These are phyloP conservation scores for Herpomyces periplanetae DNA, from an alignment of 2,329 filamentous ascomycete species.

Conservation along the genomic window DNA sequence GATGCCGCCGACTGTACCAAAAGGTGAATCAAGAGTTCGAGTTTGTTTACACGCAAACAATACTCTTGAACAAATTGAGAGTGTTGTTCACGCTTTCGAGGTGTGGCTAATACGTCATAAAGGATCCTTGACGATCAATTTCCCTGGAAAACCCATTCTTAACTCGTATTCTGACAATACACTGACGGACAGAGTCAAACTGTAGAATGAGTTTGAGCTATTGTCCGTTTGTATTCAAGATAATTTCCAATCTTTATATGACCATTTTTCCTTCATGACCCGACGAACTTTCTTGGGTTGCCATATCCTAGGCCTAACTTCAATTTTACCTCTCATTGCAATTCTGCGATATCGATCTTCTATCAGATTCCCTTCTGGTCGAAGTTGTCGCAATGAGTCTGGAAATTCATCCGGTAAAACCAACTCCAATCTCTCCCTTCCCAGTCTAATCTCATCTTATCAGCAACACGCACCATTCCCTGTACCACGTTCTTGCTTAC, in stretches of 20 bases:
- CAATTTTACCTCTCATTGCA: slow-evolving; percentile 54
- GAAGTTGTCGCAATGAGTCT: slow-evolving; percentile 14
- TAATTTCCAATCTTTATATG: slow-evolving; percentile 69
- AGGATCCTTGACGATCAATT: too few relatives aligned
- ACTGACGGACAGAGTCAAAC: too few relatives aligned
- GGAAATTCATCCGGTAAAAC: slow-evolving; percentile 12
- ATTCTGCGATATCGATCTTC: slow-evolving; percentile 68
- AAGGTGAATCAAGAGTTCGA: slow-evolving; percentile 19
- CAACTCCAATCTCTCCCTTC: slow-evolving; percentile 12
- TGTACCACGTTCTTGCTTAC: too few relatives aligned
- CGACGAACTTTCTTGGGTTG: slow-evolving; percentile 48
- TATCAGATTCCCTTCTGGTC: slow-evolving; percentile 78
- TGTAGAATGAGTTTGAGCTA: too few relatives aligned
- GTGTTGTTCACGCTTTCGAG: too few relatives aligned
- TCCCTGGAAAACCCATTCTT: too few relatives aligned
- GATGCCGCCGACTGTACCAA: slow-evolving; percentile 24
- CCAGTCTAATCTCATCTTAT: too few relatives aligned
- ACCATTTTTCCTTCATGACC: slow-evolving; percentile 76
- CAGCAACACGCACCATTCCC: too few relatives aligned
- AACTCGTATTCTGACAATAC: too few relatives aligned
- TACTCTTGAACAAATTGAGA: slow-evolving; percentile 15
- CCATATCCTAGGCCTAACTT: slow-evolving; percentile 33
- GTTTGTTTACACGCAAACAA: slow-evolving; percentile 28
- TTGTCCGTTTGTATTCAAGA: too few relatives aligned
- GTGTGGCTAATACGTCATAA: too few relatives aligned